Evolutionary conservation across 2,329 filamentous ascomycete genomes (phyloP), one percentile per base, ranked within the genome.

Genomic region (Beauveria varroae): DNA sequence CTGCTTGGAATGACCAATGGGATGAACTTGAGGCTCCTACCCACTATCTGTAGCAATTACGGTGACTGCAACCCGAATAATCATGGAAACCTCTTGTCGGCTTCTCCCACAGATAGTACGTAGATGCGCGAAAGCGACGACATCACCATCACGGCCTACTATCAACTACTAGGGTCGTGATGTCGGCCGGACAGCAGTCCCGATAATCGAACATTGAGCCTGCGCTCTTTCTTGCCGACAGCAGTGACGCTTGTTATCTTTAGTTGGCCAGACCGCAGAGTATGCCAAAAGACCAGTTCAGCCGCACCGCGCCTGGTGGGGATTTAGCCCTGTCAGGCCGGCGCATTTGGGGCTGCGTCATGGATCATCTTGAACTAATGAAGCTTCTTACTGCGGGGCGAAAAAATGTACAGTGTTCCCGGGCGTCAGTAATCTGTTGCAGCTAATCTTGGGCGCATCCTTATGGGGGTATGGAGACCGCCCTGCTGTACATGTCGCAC

Each of bases 291-390:
- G 18, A 58, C 34, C 18, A 12, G 34, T 59, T 59, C 57, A 59
- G 57, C 57, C 57, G 57, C 57, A 59, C 57, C 18, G 34, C 28
- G 22, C 22, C 16, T 20, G 47, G 56, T 59, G 57, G 57, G 26
- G 46, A 52, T 43, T 34, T 26, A 49, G 37, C 57, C 47, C n/a
- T 51, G 47, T 52, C 43, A 43, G 22, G 40, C 24, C 1, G 2
- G 20, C 46, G 41, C 54, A 12, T 44, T 58, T 30, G 46, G 24
- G 34, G 34, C 44, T 43, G 44, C 47, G 47, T 30, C 47, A 52
- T 59, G 47, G 57, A 52, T 30, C 46, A 51, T 8, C 34, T 34
- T 18, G 22, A 30, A 44, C 30, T 37, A 37, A 16, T 16, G 30
- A 22, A 34, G 28, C 20, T 43, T 20, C 18, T 40, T 16, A 41